Conservation (phyloP, 352 stramenopile species). For the Elongisporangium anandrum region DNA sequence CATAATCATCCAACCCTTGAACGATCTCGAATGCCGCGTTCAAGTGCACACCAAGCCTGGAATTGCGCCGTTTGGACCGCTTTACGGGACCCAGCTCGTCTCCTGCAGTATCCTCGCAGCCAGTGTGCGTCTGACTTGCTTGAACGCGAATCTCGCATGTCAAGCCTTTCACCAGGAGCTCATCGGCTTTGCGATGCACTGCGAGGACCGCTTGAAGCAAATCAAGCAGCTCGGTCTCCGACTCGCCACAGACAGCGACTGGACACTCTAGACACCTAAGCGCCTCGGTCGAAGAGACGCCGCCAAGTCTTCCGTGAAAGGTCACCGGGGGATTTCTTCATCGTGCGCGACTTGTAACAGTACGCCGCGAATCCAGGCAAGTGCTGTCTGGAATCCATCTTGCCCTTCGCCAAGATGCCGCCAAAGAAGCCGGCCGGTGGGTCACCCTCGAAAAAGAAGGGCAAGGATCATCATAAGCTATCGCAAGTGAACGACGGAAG, state of each 20-base stretch:
- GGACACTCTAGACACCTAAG: conserved; percentile 23
- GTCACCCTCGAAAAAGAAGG: conserved; percentile 61
- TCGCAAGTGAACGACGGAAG: conserved; percentile 17
- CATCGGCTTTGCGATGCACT: conserved; percentile 75
- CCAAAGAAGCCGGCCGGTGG: conserved; percentile 35
- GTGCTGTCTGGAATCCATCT: neutral
- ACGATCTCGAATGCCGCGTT: conserved; percentile 66
- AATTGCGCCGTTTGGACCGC: conserved; percentile 67
- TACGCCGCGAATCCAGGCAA: neutral
- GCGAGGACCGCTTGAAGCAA: conserved; percentile 81
- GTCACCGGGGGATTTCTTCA: neutral
- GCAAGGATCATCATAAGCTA: conserved; percentile 38
- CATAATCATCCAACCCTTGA: conserved; percentile 82
- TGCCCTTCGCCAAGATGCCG: conserved; percentile 24
- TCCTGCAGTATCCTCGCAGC: conserved; percentile 54
- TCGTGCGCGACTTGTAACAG: neutral
- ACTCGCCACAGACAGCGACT: conserved; percentile 44
- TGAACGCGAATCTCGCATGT: conserved; percentile 84
- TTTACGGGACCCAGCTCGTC: conserved; percentile 73
- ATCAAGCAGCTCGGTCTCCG: conserved; percentile 81
- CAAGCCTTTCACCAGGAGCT: conserved; percentile 82
- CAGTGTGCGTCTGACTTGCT: conserved; percentile 63
- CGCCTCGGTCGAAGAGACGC: neutral
- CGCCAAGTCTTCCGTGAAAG: neutral
- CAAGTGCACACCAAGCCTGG: conserved; percentile 70